Conservation (phyloP, 768 basidiomycete genomes). For the Hericium erinaceus region DNA sequence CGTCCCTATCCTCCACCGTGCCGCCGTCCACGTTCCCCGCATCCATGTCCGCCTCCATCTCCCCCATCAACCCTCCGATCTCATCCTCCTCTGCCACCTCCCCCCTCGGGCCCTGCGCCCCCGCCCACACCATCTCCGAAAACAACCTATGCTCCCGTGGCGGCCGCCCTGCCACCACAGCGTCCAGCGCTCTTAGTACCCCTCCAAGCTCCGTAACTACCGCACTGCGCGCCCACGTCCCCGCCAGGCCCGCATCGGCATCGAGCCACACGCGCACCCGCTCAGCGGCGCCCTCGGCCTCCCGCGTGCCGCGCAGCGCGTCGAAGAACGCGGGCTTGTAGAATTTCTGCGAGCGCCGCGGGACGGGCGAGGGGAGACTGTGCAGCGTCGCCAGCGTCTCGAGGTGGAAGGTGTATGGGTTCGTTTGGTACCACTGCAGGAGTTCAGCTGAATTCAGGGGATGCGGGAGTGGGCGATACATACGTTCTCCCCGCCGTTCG, state of each 20-base stretch:
- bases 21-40: neutral
- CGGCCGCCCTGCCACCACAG: neutral
- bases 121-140: constrained; percentile 8
- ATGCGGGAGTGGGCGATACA: constrained; percentile 14
- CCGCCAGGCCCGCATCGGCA: neutral
- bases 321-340: constrained; percentile 87
- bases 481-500: constrained; percentile 55
- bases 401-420: constrained; percentile 83
- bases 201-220: constrained; percentile 8
- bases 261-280: constrained; percentile 51
- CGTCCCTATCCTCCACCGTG: neutral
- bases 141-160: constrained; percentile 8
- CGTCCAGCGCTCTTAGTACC: constrained; percentile 2
- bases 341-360: constrained; percentile 68
- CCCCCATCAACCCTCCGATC: neutral
- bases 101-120: neutral
- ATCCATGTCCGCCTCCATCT: neutral
- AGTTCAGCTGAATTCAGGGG: neutral
- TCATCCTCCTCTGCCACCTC: constrained; percentile 5
- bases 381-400: constrained; percentile 78
- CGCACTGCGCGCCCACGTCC: constrained; percentile 5
- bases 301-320: constrained; percentile 41
- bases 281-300: constrained; percentile 50
- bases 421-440: constrained; percentile 51
- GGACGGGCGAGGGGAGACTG: constrained; percentile 79